Percentiles rank a stretch among this genome's conserved stretches.
Evolutionary conservation across 169 alveolate genomes (phyloP).

Genomic region (Eimeria tenella): DNA sequence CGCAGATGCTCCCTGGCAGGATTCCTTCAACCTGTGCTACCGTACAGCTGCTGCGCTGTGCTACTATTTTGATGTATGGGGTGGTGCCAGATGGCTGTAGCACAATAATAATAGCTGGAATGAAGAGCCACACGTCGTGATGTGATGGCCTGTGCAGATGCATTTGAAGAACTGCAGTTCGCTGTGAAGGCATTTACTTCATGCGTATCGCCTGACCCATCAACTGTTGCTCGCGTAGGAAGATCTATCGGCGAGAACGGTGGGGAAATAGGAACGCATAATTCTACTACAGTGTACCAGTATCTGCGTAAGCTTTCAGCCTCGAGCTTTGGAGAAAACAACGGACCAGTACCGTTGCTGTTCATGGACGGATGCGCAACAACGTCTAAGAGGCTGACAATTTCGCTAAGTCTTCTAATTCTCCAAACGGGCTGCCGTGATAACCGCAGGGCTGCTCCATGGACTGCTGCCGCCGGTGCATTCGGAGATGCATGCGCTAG

Average conservation of each 20-base stretch:
- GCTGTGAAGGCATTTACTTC: slow-evolving; percentile 33
- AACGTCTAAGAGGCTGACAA: not conserved
- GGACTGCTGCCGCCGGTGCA: not conserved
- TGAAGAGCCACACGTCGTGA: too few relatives aligned
- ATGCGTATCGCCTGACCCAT: slow-evolving; percentile 32
- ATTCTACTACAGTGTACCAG: not conserved
- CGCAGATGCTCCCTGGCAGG: too few relatives aligned
- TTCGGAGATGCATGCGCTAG: slow-evolving; percentile 12
- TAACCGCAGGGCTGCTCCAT: not conserved
- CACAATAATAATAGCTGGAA: too few relatives aligned
- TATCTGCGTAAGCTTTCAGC: slow-evolving; percentile 38
- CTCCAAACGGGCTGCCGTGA: slow-evolving; percentile 37
- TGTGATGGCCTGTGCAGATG: slow-evolving; percentile 23
- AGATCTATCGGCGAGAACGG: not conserved
- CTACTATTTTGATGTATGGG: too few relatives aligned
- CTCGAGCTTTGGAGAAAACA: not conserved
- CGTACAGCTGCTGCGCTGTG: too few relatives aligned
- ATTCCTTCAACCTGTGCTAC: too few relatives aligned
- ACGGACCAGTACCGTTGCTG: not conserved
- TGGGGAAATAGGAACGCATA: not conserved
- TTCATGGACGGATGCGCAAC: not conserved
- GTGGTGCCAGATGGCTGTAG: too few relatives aligned
- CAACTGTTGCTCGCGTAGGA: not conserved
- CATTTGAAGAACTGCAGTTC: slow-evolving; percentile 18
- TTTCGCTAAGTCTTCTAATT: slow-evolving; percentile 22